A percentile compares a stretch with the other conserved stretches of the same genome.
Conservation (phyloP, 352 stramenopile species). For the Phytophthora sp. region DNA sequence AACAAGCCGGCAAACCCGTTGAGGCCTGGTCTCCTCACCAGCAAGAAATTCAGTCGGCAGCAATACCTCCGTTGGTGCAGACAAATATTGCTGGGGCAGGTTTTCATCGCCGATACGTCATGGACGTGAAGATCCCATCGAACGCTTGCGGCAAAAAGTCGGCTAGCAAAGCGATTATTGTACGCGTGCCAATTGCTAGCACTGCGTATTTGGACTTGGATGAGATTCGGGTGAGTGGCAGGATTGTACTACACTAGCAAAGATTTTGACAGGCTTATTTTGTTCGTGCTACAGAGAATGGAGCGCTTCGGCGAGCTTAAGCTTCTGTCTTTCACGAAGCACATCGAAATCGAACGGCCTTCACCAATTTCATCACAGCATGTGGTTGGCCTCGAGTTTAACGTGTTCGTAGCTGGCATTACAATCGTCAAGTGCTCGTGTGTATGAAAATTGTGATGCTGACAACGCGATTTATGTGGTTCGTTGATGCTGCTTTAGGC, state of each 20-base stretch:
- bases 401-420: constrained; percentile 42
- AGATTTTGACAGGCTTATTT: neutral
- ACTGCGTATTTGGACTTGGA: constrained; percentile 62
- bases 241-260: neutral
- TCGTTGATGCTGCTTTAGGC: constrained; percentile 10
- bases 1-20: constrained; percentile 5
- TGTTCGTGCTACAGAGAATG: constrained; percentile 51
- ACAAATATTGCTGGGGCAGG: constrained; percentile 38
- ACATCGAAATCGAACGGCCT: constrained; percentile 73
- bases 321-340: constrained; percentile 52
- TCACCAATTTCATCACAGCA: constrained; percentile 60
- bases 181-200: constrained; percentile 45
- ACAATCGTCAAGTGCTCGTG: too few species aligned
- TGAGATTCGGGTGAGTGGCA: constrained; percentile 47
- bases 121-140: constrained; percentile 39
- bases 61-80: constrained; percentile 26
- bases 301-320: constrained; percentile 56
- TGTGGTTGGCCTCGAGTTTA: constrained; percentile 51
- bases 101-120: constrained; percentile 49
- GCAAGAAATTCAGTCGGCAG: constrained; percentile 6
- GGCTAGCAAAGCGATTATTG: constrained; percentile 30
- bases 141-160: constrained; percentile 1
- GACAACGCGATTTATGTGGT: neutral
- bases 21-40: neutral
- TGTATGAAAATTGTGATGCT: neutral